A percentile compares a stretch with the other conserved stretches of the same genome.
Conservation (phyloP, 2,329 filamentous ascomycete species). For the Verticillium albo-atrum region DNA sequence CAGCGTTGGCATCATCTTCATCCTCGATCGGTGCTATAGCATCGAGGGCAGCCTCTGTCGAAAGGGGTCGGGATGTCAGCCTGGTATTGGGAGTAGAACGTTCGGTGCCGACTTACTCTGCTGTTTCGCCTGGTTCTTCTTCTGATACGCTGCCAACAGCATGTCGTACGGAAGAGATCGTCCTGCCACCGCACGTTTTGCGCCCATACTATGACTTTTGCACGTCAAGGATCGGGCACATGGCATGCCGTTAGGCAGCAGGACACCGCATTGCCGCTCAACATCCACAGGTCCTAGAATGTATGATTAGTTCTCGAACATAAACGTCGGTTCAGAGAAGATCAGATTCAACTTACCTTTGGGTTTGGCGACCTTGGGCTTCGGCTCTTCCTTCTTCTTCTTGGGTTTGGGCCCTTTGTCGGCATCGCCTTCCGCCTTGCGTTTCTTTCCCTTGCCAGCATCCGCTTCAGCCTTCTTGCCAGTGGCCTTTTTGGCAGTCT, state of each 20-base stretch:
- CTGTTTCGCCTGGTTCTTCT: slow-evolving; percentile 98
- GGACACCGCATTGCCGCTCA: slow-evolving; percentile 87
- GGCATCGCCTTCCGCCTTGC: slow-evolving; percentile 70
- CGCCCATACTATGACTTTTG: slow-evolving; percentile 93
- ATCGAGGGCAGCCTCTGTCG: slow-evolving; percentile 82
- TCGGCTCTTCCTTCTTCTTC: slow-evolving; percentile 93
- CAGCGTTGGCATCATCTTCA: slow-evolving; percentile 73
- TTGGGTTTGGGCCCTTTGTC: slow-evolving; percentile 83
- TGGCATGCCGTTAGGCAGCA: slow-evolving; percentile 76
- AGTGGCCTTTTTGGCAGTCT: slow-evolving; percentile 57
- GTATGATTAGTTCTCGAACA: neutral
- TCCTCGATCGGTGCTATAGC: slow-evolving; percentile 89
- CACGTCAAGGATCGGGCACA: slow-evolving; percentile 88
- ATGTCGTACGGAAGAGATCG: slow-evolving; percentile 89
- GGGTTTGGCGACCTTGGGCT: slow-evolving; percentile 76
- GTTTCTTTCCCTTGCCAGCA: slow-evolving; percentile 66
- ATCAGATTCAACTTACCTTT: slow-evolving; percentile 53
- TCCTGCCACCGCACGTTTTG: slow-evolving; percentile 83
- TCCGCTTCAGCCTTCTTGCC: slow-evolving; percentile 61
- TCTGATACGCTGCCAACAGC: slow-evolving; percentile 82
- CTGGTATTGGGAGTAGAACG: slow-evolving; percentile 2
- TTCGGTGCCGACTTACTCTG: slow-evolving; percentile 63
- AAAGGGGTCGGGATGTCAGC: slow-evolving; percentile 9
- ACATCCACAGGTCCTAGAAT: slow-evolving; percentile 76
- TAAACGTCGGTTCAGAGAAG: neutral